These are phyloP conservation scores for Aspergillaceae sp. DNA, from an alignment of 2,329 filamentous ascomycete genomes.

Conservation along the genomic window DNA sequence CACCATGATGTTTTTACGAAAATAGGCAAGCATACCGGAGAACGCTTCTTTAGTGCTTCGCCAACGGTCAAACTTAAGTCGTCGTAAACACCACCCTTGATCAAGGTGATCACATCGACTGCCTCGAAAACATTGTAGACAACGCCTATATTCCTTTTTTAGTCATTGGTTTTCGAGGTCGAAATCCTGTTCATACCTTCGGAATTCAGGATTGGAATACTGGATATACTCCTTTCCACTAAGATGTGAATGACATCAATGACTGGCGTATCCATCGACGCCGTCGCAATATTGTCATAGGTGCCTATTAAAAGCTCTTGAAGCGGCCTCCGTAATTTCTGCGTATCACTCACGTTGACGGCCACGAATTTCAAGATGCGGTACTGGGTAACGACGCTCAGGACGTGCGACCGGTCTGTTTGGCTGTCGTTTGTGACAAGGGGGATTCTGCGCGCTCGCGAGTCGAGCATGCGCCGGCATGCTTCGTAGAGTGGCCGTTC, in stretches of 20 bases:
- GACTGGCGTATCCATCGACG: slow-evolving; percentile 80
- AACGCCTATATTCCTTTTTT: slow-evolving; percentile 37
- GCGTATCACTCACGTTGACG: slow-evolving; percentile 84
- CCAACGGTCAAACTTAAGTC: slow-evolving; percentile 79
- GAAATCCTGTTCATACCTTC: slow-evolving; percentile 41
- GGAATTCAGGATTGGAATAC: slow-evolving; percentile 81
- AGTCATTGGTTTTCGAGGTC: not conserved
- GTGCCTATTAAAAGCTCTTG: slow-evolving; percentile 78
- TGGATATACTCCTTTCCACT: slow-evolving; percentile 88
- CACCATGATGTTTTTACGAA: not conserved
- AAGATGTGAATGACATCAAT: slow-evolving; percentile 91
- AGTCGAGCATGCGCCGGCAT: slow-evolving; percentile 87
- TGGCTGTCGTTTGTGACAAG: slow-evolving; percentile 91
- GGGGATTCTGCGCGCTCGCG: slow-evolving; percentile 84
- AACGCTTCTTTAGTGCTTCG: slow-evolving; percentile 76
- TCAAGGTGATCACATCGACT: slow-evolving; percentile 91
- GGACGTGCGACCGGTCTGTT: slow-evolving; percentile 81
- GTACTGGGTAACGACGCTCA: slow-evolving; percentile 96
- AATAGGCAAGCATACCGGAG: slow-evolving; percentile 49
- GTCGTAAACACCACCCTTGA: slow-evolving; percentile 88
- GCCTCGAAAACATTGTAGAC: slow-evolving; percentile 96
- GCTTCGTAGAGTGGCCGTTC: slow-evolving; percentile 88
- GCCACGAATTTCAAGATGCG: slow-evolving; percentile 98
- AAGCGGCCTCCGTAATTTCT: slow-evolving; percentile 78
- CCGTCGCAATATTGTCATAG: slow-evolving; percentile 71